Base-by-base conservation (phyloP, 176 grass and related monocot species). In the Oryza glumipatula region DNA sequence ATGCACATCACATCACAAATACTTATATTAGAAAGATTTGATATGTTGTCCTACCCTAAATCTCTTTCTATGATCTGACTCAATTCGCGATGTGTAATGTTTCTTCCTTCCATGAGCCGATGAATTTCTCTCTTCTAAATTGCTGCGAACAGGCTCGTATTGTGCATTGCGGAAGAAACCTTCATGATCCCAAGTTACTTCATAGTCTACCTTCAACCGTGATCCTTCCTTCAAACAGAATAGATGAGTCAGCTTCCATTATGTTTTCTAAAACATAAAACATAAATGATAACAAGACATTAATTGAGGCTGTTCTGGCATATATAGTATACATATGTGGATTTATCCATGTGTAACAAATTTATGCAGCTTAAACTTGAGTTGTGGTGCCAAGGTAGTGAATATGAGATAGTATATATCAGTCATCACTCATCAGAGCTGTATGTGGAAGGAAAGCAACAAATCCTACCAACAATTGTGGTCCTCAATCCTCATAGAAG, bases 171-270 rank as follows among this genome's bases (percentile, higher is more conserved):
- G 86, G 82, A 95, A 98, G 82, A 87, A 95, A 71, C 88, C 88
- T 85, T 94, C 89, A 19, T 8, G 74, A 8, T 98, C 96, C 93
- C 93, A 98, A 38, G 83, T 94, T 19, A 95, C 83, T 35, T 95
- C 89, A 87, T 98, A 98, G 78, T 95, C 93, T 87, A 98, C 93
- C 86, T 98, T 98, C 45, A 98, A 80, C 67, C 70, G 80, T 43
- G 95, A 92, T 36, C 93, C 95, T 88, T 98, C 90, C 95, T 98
- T 68, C 45, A 90, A 76, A 88, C 47, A 82, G 64, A 76, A 51
- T 74, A 70, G 60, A 73, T 23, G 70, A 84, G 23, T 84, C 56
- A 84, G 65, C 48, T 67, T 67, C 73, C 82, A 85, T 61, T 82
- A 76, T 51, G 15, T 45, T 78, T 43, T 48, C 10, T 47, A 68